A percentile compares a stretch with the other conserved stretches of the same genome.
Evolutionary conservation across 2,329 filamentous ascomycete species (phyloP).

Genomic region (Colletotrichum caudatum): DNA sequence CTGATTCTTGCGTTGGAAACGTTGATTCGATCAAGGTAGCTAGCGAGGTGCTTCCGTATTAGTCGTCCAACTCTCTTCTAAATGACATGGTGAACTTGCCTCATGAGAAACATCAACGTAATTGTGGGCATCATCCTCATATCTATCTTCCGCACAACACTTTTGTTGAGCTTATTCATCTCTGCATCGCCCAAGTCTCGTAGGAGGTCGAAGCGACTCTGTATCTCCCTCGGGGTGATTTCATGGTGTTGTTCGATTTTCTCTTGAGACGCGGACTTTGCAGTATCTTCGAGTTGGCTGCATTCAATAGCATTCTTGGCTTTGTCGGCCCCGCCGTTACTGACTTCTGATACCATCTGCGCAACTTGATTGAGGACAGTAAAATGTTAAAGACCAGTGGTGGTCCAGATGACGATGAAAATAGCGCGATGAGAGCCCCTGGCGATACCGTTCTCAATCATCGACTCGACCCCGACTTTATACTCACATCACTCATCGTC

Average conservation of each 20-base stretch:
- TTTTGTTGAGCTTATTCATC: constrained; percentile 46
- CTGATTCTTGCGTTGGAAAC: constrained; percentile 57
- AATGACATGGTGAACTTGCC: constrained; percentile 33
- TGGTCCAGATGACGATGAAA: not conserved
- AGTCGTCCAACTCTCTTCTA: not conserved
- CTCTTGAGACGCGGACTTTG: not conserved
- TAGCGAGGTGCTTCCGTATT: constrained; percentile 44
- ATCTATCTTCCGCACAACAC: constrained; percentile 48
- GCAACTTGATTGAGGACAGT: not conserved
- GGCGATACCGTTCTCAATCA: too few relatives aligned
- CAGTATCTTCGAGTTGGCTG: constrained; percentile 26
- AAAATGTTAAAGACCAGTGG: not conserved
- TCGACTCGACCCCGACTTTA: constrained; percentile 12
- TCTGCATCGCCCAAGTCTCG: constrained; percentile 43
- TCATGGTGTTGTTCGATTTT: constrained; percentile 12
- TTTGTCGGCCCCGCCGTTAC: not conserved
- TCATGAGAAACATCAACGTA: constrained; percentile 48
- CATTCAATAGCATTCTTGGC: constrained; percentile 23
- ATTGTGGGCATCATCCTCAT: constrained; percentile 49
- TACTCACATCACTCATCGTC: constrained; percentile 3
- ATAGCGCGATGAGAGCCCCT: not conserved
- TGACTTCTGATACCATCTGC: constrained; percentile 6
- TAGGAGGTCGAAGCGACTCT: constrained; percentile 45
- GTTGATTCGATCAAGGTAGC: constrained; percentile 63
- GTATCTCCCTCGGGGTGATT: constrained; percentile 42